A percentile compares a stretch with the other conserved stretches of the same genome.
These are phyloP conservation scores for Evernia prunastri DNA, from an alignment of 495 filamentous ascomycete genomes.

Conservation along the genomic window DNA sequence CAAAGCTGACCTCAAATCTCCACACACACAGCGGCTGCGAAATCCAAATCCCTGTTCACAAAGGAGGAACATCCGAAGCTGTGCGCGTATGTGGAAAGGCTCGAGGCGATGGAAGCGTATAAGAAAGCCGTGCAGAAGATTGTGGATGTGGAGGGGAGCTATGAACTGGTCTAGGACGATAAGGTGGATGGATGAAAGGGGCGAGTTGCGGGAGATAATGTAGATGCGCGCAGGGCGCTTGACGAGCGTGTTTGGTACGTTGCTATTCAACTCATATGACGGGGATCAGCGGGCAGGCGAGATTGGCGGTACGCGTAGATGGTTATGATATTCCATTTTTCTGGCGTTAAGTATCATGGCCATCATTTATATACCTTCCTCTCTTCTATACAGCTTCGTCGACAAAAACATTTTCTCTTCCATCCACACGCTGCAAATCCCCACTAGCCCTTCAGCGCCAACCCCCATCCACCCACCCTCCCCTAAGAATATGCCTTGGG, in stretches of 20 bases:
- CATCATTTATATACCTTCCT: too few relatives aligned
- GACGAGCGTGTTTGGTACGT: too few relatives aligned
- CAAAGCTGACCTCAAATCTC: neutral
- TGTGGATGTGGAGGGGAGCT: constrained; percentile 49
- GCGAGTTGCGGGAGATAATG: neutral
- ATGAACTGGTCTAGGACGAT: neutral
- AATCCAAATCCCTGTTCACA: constrained; percentile 36
- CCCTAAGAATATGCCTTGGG: neutral
- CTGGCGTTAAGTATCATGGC: too few relatives aligned
- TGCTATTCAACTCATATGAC: too few relatives aligned
- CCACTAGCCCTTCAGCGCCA: neutral
- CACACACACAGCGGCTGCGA: constrained; percentile 32
- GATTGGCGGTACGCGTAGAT: too few relatives aligned
- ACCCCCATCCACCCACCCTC: neutral
- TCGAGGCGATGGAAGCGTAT: constrained; percentile 59
- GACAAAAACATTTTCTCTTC: neutral
- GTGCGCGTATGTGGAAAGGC: constrained; percentile 52
- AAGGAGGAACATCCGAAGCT: constrained; percentile 56
- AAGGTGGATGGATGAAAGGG: neutral
- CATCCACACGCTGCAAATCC: neutral
- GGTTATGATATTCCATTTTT: too few relatives aligned
- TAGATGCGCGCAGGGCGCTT: neutral
- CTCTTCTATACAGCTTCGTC: too few relatives aligned
- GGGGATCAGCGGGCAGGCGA: too few relatives aligned
- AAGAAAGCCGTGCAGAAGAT: constrained; percentile 54